Conservation (phyloP, 1,139 yeast genomes). For the Pichia sp. region DNA sequence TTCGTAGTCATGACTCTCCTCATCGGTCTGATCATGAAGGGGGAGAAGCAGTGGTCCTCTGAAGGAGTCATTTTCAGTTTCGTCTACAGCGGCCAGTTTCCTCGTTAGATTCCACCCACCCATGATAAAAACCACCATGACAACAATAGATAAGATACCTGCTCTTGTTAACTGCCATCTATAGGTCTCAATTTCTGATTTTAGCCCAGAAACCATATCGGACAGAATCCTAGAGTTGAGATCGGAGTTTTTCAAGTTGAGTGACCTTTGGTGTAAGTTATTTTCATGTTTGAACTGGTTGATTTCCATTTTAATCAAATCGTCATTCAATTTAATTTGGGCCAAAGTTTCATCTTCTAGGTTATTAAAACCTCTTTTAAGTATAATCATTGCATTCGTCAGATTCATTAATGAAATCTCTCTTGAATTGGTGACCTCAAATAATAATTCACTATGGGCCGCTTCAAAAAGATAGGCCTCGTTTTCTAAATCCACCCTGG, state of each 20-base stretch:
- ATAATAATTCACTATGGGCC: conserved; percentile 80
- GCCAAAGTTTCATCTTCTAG: conserved; percentile 74
- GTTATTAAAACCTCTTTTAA: conserved; percentile 64
- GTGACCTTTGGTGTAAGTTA: conserved; percentile 62
- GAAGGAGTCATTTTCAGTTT: conserved; percentile 16
- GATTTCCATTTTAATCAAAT: conserved; percentile 76
- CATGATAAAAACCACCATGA: conserved; percentile 39
- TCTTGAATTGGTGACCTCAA: conserved; percentile 69
- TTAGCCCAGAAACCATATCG: conserved; percentile 70
- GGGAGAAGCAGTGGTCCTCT: conserved; percentile 15
- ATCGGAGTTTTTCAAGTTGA: conserved; percentile 71
- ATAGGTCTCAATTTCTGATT: conserved; percentile 79
- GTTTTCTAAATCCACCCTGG: conserved; percentile 68
- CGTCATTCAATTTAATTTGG: conserved; percentile 53
- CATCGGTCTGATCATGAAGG: conserved; percentile 23
- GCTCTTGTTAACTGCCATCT: conserved; percentile 93
- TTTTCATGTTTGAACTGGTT: conserved; percentile 85
- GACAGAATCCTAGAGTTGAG: conserved; percentile 81
- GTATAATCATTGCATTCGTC: conserved; percentile 55
- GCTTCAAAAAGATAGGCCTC: conserved; percentile 87
- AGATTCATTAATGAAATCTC: conserved; percentile 64
- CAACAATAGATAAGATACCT: conserved; percentile 58
- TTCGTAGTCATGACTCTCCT: conserved; percentile 26
- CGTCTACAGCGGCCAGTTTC: conserved; percentile 22
- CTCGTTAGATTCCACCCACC: conserved; percentile 40